Percentiles rank a stretch among this genome's conserved stretches.
phyloP scores from a whole-genome alignment of 192 early-diverging fungal species.

The Coemansia sp. region DNA sequence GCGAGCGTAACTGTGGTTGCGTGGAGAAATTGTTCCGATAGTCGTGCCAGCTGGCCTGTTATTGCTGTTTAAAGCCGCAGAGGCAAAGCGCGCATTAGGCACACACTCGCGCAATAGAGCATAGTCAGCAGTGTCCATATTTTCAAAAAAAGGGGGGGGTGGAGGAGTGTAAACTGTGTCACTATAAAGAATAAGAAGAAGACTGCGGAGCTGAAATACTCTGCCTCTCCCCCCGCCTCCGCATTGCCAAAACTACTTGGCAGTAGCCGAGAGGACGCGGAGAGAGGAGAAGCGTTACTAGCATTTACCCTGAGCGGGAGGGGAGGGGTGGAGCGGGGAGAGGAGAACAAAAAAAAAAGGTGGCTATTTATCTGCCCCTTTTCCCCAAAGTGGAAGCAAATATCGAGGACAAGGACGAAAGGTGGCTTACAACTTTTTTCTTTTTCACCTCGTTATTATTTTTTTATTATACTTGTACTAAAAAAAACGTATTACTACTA shows the following conservation, averaged over 20 bases:
- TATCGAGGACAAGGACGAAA: too few species aligned
- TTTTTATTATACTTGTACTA: slow-evolving; percentile 2
- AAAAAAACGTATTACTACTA: too few species aligned
- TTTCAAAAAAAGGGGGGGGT: too few species aligned
- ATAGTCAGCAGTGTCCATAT: neutral
- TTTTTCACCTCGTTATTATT: neutral
- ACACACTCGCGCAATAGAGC: neutral
- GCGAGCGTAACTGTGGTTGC: slow-evolving; percentile 13
- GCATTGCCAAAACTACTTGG: too few species aligned
- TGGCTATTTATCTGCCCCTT: neutral
- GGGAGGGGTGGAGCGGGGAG: too few species aligned
- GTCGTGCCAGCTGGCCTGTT: neutral
- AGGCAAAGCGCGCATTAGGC: slow-evolving; percentile 5
- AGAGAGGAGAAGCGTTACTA: neutral
- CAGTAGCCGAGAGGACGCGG: neutral
- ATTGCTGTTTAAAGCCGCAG: neutral
- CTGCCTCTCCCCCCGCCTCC: neutral
- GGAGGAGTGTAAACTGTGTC: neutral
- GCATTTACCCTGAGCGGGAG: neutral
- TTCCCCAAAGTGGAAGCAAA: too few species aligned
- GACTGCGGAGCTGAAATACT: neutral
- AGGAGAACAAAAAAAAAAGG: too few species aligned
- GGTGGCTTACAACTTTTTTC: too few species aligned
- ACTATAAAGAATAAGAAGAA: neutral
- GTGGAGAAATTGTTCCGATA: neutral